A percentile compares a stretch with the other conserved stretches of the same genome.
Conservation (phyloP, 2,329 filamentous ascomycete species). For the Paracorniculantispora psalliotae region DNA sequence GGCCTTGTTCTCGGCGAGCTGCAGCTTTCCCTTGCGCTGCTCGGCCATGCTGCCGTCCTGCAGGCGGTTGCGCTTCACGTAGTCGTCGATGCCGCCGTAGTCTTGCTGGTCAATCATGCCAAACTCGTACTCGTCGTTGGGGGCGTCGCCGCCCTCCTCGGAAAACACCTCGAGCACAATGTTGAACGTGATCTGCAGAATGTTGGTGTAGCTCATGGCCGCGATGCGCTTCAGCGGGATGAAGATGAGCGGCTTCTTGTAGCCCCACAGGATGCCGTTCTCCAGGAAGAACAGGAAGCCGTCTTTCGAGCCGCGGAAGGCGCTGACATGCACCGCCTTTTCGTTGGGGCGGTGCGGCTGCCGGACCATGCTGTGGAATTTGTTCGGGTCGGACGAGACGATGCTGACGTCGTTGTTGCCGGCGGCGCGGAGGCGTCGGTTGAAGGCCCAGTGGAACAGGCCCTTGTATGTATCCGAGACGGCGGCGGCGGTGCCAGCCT, state of each 20-base stretch:
- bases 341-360: conserved; percentile 57
- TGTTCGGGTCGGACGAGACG: conserved; percentile 46
- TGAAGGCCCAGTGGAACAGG: conserved; percentile 58
- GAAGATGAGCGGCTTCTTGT: conserved; percentile 65
- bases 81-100: conserved; percentile 59
- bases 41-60: conserved; percentile 67
- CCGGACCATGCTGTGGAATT: conserved; percentile 53
- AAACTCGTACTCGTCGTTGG: conserved; percentile 60
- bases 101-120: conserved; percentile 67
- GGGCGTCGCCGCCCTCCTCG: conserved; percentile 33
- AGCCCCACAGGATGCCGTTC: conserved; percentile 63
- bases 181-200: conserved; percentile 65
- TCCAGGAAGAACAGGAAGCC: conserved; percentile 64
- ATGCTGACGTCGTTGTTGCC: conserved; percentile 47
- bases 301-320: conserved; percentile 63
- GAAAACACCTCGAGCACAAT: conserved; percentile 57
- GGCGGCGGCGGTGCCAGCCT: conserved; percentile 43
- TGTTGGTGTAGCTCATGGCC: conserved; percentile 62
- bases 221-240: conserved; percentile 56
- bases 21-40: conserved; percentile 58
- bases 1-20: conserved; percentile 55
- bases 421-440: conserved; percentile 44
- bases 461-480: conserved; percentile 56
- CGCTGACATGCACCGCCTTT: conserved; percentile 60
- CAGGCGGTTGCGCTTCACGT: conserved; percentile 55